Evolutionary conservation across 345 rosid genomes (phyloP).

Genomic region (Melastoma malabathricum): DNA sequence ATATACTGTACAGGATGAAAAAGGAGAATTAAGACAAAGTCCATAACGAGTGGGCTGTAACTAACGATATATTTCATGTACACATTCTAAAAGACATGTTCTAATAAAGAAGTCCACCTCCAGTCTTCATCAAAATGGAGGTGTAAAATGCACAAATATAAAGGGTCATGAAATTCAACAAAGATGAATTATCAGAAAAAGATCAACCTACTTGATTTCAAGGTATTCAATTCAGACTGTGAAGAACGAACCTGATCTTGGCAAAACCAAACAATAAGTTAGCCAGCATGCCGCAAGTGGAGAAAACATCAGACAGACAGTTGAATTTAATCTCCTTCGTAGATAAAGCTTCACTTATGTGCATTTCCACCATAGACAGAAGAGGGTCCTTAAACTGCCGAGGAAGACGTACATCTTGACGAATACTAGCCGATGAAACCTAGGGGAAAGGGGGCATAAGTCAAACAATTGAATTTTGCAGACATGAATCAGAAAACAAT

Average conservation of each 20-base stretch:
- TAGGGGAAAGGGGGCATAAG: conserved; percentile 14
- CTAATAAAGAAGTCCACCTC: no score
- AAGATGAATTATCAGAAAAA: no score
- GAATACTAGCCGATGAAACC: conserved; percentile 28
- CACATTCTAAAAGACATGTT: no score
- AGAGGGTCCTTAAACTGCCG: conserved; percentile 58
- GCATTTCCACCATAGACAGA: conserved; percentile 59
- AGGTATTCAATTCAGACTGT: no score
- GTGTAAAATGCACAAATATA: no score
- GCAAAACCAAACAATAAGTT: conserved; percentile 54
- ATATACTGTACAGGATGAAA: no score
- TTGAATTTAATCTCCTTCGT: conserved; percentile 30
- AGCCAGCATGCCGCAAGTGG: conserved; percentile 47
- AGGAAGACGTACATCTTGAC: conserved; percentile 47
- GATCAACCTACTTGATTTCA: no score
- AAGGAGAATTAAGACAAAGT: no score
- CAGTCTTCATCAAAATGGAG: no score
- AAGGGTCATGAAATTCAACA: no score
- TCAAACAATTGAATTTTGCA: not conserved
- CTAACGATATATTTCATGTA: no score
- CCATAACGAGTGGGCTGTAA: no score
- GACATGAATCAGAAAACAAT: not conserved
- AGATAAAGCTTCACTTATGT: conserved; percentile 27
- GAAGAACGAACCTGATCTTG: conserved; percentile 38
- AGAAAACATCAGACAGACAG: conserved; percentile 54